Evolutionary conservation across 2,329 filamentous ascomycete species (phyloP).

Genomic region (Aspergillus sergii): DNA sequence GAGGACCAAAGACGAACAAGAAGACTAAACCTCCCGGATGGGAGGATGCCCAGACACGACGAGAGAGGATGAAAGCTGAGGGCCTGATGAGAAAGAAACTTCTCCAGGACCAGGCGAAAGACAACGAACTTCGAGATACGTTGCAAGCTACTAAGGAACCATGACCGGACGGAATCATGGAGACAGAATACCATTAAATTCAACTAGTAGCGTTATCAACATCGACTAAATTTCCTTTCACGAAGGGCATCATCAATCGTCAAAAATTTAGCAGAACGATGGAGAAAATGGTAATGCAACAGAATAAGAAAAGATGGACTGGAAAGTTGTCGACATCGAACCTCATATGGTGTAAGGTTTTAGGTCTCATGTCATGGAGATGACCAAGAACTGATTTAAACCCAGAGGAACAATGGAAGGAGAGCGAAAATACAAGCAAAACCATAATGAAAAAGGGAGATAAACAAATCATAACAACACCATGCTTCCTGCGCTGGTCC

Average conservation of each 20-base stretch:
- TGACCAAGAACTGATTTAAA: not conserved
- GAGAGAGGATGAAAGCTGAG: conserved; percentile 45
- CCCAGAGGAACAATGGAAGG: not conserved
- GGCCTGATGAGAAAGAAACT: conserved; percentile 40
- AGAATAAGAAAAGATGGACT: not conserved
- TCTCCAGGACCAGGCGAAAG: conserved; percentile 20
- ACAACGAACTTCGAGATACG: not conserved
- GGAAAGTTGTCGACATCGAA: not conserved
- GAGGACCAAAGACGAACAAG: conserved; percentile 20
- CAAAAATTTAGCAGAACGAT: not conserved
- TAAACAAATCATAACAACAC: not conserved
- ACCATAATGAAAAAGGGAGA: not conserved
- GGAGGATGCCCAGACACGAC: conserved; percentile 43
- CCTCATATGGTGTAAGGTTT: not conserved
- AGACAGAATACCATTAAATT: not conserved
- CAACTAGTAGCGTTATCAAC: not conserved
- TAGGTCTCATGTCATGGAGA: not conserved
- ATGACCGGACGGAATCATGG: not conserved
- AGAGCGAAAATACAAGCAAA: not conserved
- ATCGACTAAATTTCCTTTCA: not conserved
- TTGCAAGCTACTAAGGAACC: conserved; percentile 4
- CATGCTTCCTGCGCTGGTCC: not conserved
- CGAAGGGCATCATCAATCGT: not conserved
- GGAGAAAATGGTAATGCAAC: not conserved
- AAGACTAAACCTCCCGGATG: conserved; percentile 31